Conservation (phyloP, 495 filamentous ascomycete species). For the Xeromyces bisporus region DNA sequence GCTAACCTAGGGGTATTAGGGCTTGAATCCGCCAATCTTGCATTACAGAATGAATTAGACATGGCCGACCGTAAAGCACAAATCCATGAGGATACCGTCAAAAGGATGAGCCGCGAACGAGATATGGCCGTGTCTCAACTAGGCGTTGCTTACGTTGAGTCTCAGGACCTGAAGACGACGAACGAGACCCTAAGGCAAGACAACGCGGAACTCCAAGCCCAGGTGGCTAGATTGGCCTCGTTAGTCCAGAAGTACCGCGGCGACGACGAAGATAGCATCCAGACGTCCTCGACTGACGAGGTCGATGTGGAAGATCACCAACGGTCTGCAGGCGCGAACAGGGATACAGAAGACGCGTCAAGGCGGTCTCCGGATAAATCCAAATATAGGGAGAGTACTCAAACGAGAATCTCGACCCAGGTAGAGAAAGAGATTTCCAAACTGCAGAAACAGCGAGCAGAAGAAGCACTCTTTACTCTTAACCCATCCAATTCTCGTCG, state of each 20-base stretch:
- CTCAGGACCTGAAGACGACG: slow-evolving; percentile 45
- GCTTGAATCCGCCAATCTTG: slow-evolving; percentile 40
- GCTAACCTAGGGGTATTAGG: slow-evolving; percentile 17
- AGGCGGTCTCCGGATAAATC: slow-evolving; percentile 15
- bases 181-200: slow-evolving; percentile 33
- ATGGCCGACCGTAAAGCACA: slow-evolving; percentile 39
- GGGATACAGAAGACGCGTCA: slow-evolving; percentile 20
- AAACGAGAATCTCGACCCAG: slow-evolving; percentile 19
- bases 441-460: slow-evolving; percentile 26
- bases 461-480: slow-evolving; percentile 30
- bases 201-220: slow-evolving; percentile 30
- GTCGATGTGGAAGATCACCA: slow-evolving; percentile 21
- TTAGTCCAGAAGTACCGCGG: slow-evolving; percentile 8
- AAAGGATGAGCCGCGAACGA: slow-evolving; percentile 44
- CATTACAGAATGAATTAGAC: slow-evolving; percentile 41
- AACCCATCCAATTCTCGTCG: slow-evolving; percentile 15
- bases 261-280: slow-evolving; percentile 17
- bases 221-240: slow-evolving; percentile 13
- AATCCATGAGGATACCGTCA: slow-evolving; percentile 40
- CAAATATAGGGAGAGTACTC: slow-evolving; percentile 18
- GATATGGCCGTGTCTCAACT: slow-evolving; percentile 49
- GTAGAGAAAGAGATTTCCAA: slow-evolving; percentile 29
- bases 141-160: slow-evolving; percentile 42
- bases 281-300: slow-evolving; percentile 8
- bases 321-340: slow-evolving; percentile 15